Evolutionary conservation across 192 early-diverging fungal genomes (phyloP).

Genomic region (Mortierella hygrophila): DNA sequence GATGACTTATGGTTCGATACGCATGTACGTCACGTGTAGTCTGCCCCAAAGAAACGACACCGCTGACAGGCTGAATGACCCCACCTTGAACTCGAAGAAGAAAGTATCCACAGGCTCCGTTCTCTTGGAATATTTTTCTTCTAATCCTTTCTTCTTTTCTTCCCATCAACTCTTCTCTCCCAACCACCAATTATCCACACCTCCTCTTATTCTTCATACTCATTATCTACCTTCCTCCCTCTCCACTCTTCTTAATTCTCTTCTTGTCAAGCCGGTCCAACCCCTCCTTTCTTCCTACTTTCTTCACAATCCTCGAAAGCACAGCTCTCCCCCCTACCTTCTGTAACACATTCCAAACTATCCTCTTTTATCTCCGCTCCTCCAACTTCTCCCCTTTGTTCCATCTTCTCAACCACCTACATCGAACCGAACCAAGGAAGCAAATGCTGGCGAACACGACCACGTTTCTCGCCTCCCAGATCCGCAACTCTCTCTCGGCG

Average conservation of each 20-base stretch:
- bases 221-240: not conserved
- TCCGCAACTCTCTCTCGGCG: conserved; percentile 35
- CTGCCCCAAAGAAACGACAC: no score
- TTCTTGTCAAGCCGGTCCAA: not conserved
- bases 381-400: not conserved
- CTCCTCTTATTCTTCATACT: no score
- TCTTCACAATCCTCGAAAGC: conserved; percentile 4
- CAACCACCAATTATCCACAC: not conserved
- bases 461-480: conserved; percentile 36
- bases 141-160: not conserved
- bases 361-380: conserved; percentile 4
- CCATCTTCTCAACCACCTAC: not conserved
- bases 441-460: conserved; percentile 45
- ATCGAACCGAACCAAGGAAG: not conserved
- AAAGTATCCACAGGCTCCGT: no score
- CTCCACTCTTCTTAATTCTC: not conserved
- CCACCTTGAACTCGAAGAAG: no score
- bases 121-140: no score
- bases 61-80: no score
- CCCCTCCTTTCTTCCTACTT: conserved; percentile 11
- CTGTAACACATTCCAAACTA: no score
- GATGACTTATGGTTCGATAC: no score
- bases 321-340: not conserved
- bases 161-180: not conserved
- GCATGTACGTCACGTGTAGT: no score